These are phyloP conservation scores for Aphanomyces cochlioides DNA, from an alignment of 352 stramenopile genomes.

Conservation along the genomic window DNA sequence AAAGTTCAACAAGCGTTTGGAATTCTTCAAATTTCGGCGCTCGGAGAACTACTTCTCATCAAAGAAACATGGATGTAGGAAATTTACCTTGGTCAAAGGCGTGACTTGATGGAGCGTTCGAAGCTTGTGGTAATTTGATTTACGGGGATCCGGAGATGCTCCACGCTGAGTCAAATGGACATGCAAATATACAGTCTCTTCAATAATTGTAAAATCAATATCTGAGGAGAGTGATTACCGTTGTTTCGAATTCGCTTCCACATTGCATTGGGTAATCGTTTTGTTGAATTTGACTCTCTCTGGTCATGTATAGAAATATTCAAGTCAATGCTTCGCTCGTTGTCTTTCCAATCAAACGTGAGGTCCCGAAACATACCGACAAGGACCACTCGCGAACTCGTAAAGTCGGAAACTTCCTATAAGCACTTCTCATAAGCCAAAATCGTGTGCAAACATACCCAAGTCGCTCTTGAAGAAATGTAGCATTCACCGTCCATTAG, in stretches of 20 bases:
- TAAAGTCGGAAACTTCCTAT: slow-evolving; percentile 35
- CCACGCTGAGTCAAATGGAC: slow-evolving; percentile 62
- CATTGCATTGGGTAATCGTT: slow-evolving; percentile 25
- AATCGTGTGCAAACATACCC: slow-evolving; percentile 33
- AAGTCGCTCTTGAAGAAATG: slow-evolving; percentile 47
- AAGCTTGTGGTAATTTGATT: slow-evolving; percentile 48
- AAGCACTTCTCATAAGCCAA: too few relatives aligned
- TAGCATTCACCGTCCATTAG: slow-evolving; percentile 55
- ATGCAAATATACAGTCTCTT: slow-evolving; percentile 58
- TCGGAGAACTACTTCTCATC: slow-evolving; percentile 40
- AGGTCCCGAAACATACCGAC: slow-evolving; percentile 53
- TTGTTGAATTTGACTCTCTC: slow-evolving; percentile 5
- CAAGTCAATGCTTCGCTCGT: slow-evolving; percentile 48
- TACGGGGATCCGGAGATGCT: slow-evolving; percentile 44
- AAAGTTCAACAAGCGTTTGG: slow-evolving; percentile 46
- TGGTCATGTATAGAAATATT: slow-evolving; percentile 40
- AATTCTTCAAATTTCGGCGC: slow-evolving; percentile 57
- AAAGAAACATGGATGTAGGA: too few relatives aligned
- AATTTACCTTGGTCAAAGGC: slow-evolving; percentile 39
- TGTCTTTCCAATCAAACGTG: slow-evolving; percentile 68
- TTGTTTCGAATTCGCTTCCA: slow-evolving; percentile 52
- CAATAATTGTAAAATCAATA: background rate
- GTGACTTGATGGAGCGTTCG: slow-evolving; percentile 62
- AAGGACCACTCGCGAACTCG: slow-evolving; percentile 36
- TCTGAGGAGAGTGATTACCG: background rate